phyloP scores from a whole-genome alignment of 2,329 filamentous ascomycete genomes.

The Hypoxylon sp. region DNA sequence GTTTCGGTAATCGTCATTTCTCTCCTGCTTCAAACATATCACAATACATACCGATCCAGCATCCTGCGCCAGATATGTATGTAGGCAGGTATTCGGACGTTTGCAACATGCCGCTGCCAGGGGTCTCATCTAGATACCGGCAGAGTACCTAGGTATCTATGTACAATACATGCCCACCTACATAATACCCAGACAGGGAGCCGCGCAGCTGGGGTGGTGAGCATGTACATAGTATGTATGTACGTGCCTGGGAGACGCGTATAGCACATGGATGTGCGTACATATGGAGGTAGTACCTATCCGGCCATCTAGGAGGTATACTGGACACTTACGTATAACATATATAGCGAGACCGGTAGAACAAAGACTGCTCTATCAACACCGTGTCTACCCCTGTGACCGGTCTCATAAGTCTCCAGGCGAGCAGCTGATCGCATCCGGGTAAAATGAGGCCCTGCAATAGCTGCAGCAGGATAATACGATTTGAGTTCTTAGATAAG shows the following conservation, averaged over 20 bases:
- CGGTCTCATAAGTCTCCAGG: constrained; percentile 12
- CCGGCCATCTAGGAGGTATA: constrained; percentile 6
- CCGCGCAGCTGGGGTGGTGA: too few species aligned
- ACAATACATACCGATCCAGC: constrained; percentile 8
- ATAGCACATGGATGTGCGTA: too few species aligned
- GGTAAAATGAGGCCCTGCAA: constrained; percentile 26
- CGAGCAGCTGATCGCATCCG: constrained; percentile 22
- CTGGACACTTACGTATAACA: too few species aligned
- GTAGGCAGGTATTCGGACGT: constrained; percentile 1
- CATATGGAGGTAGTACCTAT: not conserved
- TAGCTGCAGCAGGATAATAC: not conserved
- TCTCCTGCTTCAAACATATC: constrained; percentile 21
- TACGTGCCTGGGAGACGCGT: not conserved
- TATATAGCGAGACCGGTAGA: too few species aligned
- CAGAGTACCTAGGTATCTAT: constrained; percentile 3
- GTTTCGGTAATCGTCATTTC: constrained; percentile 26
- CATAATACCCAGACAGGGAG: too few species aligned
- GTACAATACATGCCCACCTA: not conserved
- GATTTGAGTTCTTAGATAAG: not conserved
- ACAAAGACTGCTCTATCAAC: too few species aligned
- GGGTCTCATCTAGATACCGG: constrained; percentile 12
- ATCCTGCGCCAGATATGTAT: constrained; percentile 1
- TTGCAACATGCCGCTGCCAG: not conserved
- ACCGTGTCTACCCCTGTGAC: constrained; percentile 1
- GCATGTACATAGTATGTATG: not conserved